These are phyloP conservation scores for Populus trichocarpa DNA, from an alignment of 441 rosid genomes.

Conservation along the genomic window DNA sequence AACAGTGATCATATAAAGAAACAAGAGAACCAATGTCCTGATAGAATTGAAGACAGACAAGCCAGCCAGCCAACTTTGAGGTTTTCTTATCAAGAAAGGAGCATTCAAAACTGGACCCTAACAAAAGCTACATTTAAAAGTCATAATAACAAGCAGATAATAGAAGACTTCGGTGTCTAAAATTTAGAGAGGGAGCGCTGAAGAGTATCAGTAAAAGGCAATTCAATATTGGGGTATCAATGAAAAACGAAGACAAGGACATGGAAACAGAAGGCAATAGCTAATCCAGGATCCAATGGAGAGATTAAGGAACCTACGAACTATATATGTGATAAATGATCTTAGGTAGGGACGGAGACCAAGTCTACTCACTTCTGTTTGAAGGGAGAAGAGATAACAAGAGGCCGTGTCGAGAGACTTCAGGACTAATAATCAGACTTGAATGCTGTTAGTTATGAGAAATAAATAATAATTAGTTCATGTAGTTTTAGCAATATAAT, in stretches of 20 bases:
- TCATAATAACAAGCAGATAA: conserved; percentile 4
- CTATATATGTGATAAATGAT: background rate
- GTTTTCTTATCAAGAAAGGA: background rate
- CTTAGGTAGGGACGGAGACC: conserved; percentile 4
- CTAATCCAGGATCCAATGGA: background rate
- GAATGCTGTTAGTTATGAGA: conserved; percentile 5
- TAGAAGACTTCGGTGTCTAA: background rate
- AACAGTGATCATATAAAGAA: background rate
- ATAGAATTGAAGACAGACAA: background rate
- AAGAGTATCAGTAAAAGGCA: background rate
- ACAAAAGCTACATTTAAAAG: background rate
- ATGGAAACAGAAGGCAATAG: background rate
- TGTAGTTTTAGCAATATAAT: background rate
- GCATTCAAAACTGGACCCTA: background rate
- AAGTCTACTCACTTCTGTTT: background rate
- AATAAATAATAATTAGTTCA: background rate
- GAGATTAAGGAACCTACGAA: background rate
- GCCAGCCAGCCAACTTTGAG: background rate
- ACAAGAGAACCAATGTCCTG: too few relatives aligned
- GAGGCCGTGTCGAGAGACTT: conserved; percentile 22
- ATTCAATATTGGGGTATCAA: background rate
- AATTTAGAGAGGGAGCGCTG: too few relatives aligned
- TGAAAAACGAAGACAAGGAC: background rate
- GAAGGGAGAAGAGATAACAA: background rate
- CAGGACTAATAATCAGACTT: conserved; percentile 14